Percentiles rank a stretch among this genome's conserved stretches.
Evolutionary conservation across 805 yeast genomes (phyloP).

Genomic region (Ogataea paradorogensis): DNA sequence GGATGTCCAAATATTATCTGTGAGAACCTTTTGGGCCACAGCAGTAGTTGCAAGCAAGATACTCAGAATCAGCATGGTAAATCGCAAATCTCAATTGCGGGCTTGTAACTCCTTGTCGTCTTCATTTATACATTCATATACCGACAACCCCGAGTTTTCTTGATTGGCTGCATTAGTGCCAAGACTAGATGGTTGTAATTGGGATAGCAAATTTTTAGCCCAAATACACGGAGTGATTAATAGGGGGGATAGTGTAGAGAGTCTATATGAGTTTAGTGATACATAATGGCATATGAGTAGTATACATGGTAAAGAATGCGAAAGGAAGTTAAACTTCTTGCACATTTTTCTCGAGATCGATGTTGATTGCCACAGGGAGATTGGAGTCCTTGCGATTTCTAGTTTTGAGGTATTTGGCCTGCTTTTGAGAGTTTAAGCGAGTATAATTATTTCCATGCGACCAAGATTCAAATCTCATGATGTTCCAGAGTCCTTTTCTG

Average conservation of each 20-base stretch:
- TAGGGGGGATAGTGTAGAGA: background rate
- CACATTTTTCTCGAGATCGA: constrained; percentile 34
- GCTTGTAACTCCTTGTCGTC: background rate
- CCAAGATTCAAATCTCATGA: constrained; percentile 23
- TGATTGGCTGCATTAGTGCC: background rate
- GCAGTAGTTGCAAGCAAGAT: constrained; percentile 9
- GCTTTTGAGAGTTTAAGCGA: constrained; percentile 20
- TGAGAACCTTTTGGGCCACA: constrained; percentile 22
- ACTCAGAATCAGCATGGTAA: background rate
- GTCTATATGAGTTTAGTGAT: constrained; percentile 3
- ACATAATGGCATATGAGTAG: constrained; percentile 9
- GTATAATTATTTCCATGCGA: constrained; percentile 23
- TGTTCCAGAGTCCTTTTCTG: constrained; percentile 23
- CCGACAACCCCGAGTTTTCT: constrained; percentile 8
- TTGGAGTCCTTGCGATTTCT: constrained; percentile 53
- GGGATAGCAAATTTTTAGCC: too few relatives aligned
- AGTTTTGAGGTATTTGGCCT: constrained; percentile 25
- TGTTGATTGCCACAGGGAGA: constrained; percentile 41
- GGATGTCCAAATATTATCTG: constrained; percentile 35
- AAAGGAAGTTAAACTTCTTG: constrained; percentile 10
- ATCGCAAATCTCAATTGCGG: background rate
- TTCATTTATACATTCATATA: constrained; percentile 1
- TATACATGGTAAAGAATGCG: constrained; percentile 2
- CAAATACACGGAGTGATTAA: too few relatives aligned
- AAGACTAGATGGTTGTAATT: background rate